Conservation (phyloP, 192 early-diverging fungal genomes). For the Backusella australiensis region DNA sequence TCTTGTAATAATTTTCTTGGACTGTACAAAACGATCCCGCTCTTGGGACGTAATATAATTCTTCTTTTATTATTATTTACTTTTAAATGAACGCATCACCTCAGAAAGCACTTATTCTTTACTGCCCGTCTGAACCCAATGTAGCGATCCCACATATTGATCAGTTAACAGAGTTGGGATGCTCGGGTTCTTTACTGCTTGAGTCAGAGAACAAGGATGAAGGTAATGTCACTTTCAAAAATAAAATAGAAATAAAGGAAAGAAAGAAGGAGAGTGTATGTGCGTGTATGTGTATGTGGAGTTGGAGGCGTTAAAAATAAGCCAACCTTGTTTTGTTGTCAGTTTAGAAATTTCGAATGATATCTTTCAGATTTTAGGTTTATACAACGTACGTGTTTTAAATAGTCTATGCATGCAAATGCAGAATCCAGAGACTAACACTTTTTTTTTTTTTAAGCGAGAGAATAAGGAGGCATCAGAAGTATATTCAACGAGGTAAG, state of each 20-base stretch:
- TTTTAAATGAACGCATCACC: slow-evolving; percentile 1
- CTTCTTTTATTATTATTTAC: not conserved
- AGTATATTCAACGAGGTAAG: not conserved
- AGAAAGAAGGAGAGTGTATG: not conserved
- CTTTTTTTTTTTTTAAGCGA: not conserved
- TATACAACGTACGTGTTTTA: not conserved
- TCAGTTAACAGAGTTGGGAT: not conserved
- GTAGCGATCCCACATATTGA: not conserved
- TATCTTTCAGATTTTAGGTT: not conserved
- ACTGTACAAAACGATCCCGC: not conserved
- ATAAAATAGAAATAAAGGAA: not conserved
- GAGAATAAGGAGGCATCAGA: not conserved
- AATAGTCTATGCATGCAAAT: not conserved
- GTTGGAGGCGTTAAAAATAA: not conserved
- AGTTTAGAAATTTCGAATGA: not conserved
- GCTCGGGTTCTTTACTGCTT: slow-evolving; percentile 1
- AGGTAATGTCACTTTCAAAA: not conserved
- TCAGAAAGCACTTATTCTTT: slow-evolving; percentile 8
- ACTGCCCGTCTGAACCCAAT: not conserved
- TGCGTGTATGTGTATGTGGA: not conserved
- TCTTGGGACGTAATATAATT: not conserved
- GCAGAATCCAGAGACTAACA: not conserved
- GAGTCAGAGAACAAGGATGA: not conserved
- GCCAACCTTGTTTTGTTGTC: not conserved
- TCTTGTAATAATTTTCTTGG: not conserved